Evolutionary conservation across 495 filamentous ascomycete genomes (phyloP).

Genomic region (Penicillium chermesinum): DNA sequence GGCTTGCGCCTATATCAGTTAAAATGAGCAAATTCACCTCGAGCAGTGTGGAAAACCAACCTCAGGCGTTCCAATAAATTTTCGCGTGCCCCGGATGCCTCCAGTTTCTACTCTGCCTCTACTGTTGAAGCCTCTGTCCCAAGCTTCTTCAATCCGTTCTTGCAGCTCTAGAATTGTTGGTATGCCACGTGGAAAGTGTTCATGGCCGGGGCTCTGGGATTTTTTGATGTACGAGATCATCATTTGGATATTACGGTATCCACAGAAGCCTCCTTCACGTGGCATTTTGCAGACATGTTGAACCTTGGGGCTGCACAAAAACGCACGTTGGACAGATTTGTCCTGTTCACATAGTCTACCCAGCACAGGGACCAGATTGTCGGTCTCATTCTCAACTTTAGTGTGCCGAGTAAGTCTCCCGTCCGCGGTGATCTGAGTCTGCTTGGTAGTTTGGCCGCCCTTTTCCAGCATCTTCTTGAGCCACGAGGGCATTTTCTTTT

Average conservation of each 20-base stretch:
- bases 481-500: constrained; percentile 83
- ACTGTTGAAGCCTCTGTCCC: constrained; percentile 79
- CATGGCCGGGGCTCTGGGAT: constrained; percentile 49
- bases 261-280: constrained; percentile 87
- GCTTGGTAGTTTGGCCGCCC: constrained; percentile 51
- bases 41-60: constrained; percentile 35
- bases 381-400: constrained; percentile 56
- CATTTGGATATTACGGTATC: constrained; percentile 98
- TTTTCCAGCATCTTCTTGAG: constrained; percentile 63
- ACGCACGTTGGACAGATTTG: constrained; percentile 58
- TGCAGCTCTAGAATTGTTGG: constrained; percentile 82
- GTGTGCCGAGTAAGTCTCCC: constrained; percentile 42
- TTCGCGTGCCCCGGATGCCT: constrained; percentile 79
- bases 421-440: constrained; percentile 50
- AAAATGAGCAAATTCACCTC: constrained; percentile 3
- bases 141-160: constrained; percentile 83
- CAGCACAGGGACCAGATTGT: constrained; percentile 69
- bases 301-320: constrained; percentile 70
- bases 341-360: constrained; percentile 67
- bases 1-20: constrained; percentile 61
- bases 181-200: constrained; percentile 54
- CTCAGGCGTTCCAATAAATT: constrained; percentile 95
- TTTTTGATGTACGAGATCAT: constrained; percentile 70
- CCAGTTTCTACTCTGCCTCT: constrained; percentile 76
- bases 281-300: constrained; percentile 78